Percentiles rank a stretch among this genome's conserved stretches.
phyloP scores from a whole-genome alignment of 495 filamentous ascomycete species.

The Xylaria nigripes region DNA sequence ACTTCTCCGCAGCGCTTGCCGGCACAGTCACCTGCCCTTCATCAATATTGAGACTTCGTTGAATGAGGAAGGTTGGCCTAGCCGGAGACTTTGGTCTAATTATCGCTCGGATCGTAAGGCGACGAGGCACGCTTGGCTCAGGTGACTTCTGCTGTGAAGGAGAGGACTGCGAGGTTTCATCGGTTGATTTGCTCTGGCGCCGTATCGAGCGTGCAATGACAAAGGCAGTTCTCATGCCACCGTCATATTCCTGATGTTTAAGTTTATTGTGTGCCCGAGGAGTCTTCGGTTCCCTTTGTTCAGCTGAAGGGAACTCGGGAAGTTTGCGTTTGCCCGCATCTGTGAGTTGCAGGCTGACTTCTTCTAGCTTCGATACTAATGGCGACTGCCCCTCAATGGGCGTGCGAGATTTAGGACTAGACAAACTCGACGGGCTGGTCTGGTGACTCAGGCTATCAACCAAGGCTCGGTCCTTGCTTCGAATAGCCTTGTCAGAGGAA shows the following conservation, averaged over 20 bases:
- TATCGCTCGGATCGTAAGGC: conserved; percentile 39
- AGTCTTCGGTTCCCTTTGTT: not conserved
- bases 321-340: not conserved
- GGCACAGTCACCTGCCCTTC: conserved; percentile 31
- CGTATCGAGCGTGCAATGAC: conserved; percentile 33
- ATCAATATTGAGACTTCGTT: conserved; percentile 38
- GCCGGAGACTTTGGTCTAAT: conserved; percentile 34
- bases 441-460: conserved; percentile 32
- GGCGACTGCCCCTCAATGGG: conserved; percentile 22
- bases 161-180: conserved; percentile 3
- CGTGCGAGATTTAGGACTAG: conserved; percentile 12
- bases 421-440: conserved; percentile 7
- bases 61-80: conserved; percentile 39
- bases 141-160: conserved; percentile 4
- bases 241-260: conserved; percentile 31
- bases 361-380: conserved; percentile 23
- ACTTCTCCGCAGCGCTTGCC: not conserved
- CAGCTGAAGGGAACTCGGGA: conserved; percentile 13
- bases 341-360: conserved; percentile 18
- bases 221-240: conserved; percentile 29
- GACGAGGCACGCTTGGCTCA: conserved; percentile 1
- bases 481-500: conserved; percentile 30
- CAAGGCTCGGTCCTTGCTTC: conserved; percentile 33
- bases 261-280: not conserved
- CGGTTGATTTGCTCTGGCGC: conserved; percentile 13